Evolutionary conservation across 2,329 filamentous ascomycete species (phyloP).

Genomic region (Rosellinia necatrix): DNA sequence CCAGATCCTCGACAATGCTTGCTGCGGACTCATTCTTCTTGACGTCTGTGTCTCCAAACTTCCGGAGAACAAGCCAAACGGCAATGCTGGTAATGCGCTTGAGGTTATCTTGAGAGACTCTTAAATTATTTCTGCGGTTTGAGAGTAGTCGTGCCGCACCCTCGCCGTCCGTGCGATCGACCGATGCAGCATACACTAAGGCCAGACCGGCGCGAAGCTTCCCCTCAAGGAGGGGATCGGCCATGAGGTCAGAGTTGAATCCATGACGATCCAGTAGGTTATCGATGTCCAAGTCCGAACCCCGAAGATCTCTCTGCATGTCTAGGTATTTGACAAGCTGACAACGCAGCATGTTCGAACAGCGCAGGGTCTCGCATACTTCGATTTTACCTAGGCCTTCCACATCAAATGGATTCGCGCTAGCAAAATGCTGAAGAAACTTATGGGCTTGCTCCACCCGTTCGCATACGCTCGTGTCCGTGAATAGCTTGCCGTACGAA

Average conservation of each 20-base stretch:
- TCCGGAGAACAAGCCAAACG: constrained; percentile 24
- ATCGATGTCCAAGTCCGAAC: constrained; percentile 37
- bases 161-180: constrained; percentile 3
- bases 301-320: constrained; percentile 38
- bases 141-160: background rate
- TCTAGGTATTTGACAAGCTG: constrained; percentile 38
- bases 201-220: constrained; percentile 19
- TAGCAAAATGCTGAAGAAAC: constrained; percentile 42
- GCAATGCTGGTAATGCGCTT: constrained; percentile 12
- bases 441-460: constrained; percentile 42
- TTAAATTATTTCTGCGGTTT: background rate
- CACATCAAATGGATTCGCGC: constrained; percentile 40
- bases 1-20: constrained; percentile 17
- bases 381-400: constrained; percentile 29
- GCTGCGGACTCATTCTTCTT: constrained; percentile 25
- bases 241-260: background rate
- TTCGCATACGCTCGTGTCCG: constrained; percentile 42
- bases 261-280: constrained; percentile 8
- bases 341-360: constrained; percentile 33
- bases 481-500: constrained; percentile 41
- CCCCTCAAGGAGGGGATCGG: background rate
- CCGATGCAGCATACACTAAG: constrained; percentile 20
- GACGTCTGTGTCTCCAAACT: constrained; percentile 3
- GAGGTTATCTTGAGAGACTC: constrained; percentile 1
- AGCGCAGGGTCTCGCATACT: constrained; percentile 33